Base-by-base conservation (phyloP, 371 early-diverging fungal species). In the Mucor irregularis region DNA sequence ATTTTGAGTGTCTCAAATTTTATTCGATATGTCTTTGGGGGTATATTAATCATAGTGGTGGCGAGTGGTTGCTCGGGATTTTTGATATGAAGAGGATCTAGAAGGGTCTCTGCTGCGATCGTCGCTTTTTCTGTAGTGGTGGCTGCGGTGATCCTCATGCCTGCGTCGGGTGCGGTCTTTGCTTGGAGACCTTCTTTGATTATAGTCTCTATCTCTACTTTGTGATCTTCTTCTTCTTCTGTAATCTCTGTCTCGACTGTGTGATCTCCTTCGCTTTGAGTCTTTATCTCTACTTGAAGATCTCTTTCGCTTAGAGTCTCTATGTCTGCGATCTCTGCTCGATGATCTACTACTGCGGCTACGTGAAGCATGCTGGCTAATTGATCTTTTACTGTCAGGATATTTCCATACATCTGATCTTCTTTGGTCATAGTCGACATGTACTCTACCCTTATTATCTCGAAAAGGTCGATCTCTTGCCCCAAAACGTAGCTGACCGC, bases 401-500 rank as follows among this genome's bases (percentile, higher is more conserved):
- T 49, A 0, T 49, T 13, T 51, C 51, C 51, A 51, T 1, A 11
- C 19, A 40, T 51, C 40, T 5, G 51, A 51, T 16, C 39, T 25
- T 30, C 40, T 51, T 39, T 51, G 51, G 0, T 51, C 51, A 25
- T 42, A 42, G 10, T 22, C 19, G 24, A 42, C 14, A 2, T 24
- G 7, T 4, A 42, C 10, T 10, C 24, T 42, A 5, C 42, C 42
- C 26, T 39, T 11, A 0, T 17, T 26, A 31, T 65, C 49, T 56
- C 76, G 69, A 56, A 86, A 86, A 4, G 82, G 81, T 22, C 79
- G 61, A 44, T 81, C 82, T 56, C 81, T 68, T 5, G 72, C 80
- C 33, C 86, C 86, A 69, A 86, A 86, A 37, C 86, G 59, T 42
- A 86, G 49, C 57, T 86, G 86, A 0, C 86, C 85, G 11, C 81